These are phyloP conservation scores for Thalassiosira mediterranea DNA, from an alignment of 352 stramenopile genomes.

Conservation along the genomic window DNA sequence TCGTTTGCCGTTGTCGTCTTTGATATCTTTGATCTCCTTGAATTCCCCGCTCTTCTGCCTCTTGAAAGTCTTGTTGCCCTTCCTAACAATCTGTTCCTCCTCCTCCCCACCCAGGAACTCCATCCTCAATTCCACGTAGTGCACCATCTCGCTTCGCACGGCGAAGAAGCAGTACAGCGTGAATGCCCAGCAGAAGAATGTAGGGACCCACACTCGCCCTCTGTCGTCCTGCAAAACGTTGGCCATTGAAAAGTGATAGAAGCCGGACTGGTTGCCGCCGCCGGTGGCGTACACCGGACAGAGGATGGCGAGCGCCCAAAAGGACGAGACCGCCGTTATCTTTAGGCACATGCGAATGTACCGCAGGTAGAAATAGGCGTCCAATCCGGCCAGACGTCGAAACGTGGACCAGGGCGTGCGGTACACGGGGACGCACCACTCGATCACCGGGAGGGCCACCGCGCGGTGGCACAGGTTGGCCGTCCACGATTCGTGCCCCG, in stretches of 20 bases:
- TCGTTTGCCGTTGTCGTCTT: background rate
- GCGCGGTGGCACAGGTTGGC: background rate
- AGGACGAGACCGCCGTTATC: conserved; percentile 68
- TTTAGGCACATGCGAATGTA: conserved; percentile 78
- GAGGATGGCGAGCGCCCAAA: conserved; percentile 78
- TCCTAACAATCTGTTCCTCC: conserved; percentile 21
- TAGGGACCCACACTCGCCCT: conserved; percentile 71
- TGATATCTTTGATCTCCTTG: background rate
- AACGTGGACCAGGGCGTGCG: conserved; percentile 68
- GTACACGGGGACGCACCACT: conserved; percentile 73
- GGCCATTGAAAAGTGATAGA: conserved; percentile 78
- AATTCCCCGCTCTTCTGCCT: conserved; percentile 7
- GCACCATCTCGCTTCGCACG: conserved; percentile 76
- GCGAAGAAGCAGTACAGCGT: conserved; percentile 76
- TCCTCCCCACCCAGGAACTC: conserved; percentile 60
- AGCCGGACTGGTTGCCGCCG: conserved; percentile 39
- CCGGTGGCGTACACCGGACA: conserved; percentile 73
- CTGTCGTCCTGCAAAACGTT: conserved; percentile 71
- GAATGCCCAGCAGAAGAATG: conserved; percentile 82
- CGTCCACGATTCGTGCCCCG: background rate
- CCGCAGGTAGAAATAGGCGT: conserved; percentile 84
- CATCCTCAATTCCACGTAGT: conserved; percentile 83
- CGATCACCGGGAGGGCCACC: conserved; percentile 28
- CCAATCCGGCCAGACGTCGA: conserved; percentile 70
- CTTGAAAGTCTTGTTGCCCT: background rate